Percentiles rank a stretch among this genome's conserved stretches.
phyloP scores from a whole-genome alignment of 768 basidiomycete genomes.

The Boletus sp. region DNA sequence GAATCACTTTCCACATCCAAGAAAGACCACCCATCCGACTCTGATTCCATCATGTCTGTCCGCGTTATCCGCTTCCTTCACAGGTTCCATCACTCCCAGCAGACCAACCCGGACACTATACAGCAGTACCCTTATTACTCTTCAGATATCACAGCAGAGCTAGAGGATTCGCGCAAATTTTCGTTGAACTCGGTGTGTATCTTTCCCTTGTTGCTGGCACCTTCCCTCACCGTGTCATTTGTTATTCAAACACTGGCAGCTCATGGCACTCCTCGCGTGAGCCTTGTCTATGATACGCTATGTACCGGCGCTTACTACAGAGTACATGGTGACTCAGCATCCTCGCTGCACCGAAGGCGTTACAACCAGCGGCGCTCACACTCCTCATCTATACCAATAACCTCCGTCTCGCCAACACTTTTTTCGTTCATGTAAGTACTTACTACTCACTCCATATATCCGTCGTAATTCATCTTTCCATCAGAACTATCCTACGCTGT shows the following conservation, averaged over 20 bases:
- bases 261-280: constrained; percentile 20
- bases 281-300: background rate
- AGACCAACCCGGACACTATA: background rate
- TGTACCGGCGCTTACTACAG: too few relatives aligned
- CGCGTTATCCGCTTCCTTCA: background rate
- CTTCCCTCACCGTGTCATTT: background rate
- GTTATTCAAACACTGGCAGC: background rate
- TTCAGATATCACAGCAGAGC: constrained; percentile 1
- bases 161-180: constrained; percentile 15
- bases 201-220: background rate
- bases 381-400: constrained; percentile 27
- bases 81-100: background rate
- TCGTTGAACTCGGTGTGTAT: constrained; percentile 14
- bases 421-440: constrained; percentile 8
- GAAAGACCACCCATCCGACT: too few relatives aligned
- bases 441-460: background rate
- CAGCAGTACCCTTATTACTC: background rate
- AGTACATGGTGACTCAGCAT: constrained; percentile 12
- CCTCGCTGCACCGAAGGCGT: constrained; percentile 5
- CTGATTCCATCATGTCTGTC: background rate
- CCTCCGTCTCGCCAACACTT: constrained; percentile 13
- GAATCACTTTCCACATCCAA: too few relatives aligned
- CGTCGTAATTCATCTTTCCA: background rate
- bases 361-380: constrained; percentile 7
- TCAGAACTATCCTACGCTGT: constrained; percentile 8